Conservation (phyloP, 2,329 filamentous ascomycete species). For the Geosmithia flava region DNA sequence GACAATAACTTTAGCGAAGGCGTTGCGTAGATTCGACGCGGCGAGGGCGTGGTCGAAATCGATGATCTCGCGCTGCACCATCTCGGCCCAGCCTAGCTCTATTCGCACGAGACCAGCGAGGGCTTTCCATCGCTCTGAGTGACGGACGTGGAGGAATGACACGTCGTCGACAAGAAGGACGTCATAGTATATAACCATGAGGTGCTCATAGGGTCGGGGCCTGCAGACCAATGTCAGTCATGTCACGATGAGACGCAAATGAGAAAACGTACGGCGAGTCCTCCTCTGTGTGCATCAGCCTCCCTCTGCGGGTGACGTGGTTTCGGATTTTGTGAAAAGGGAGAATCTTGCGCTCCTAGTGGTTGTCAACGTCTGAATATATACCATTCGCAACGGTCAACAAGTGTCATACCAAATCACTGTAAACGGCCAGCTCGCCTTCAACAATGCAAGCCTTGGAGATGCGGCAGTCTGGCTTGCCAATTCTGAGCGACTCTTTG, state of each 20-base stretch:
- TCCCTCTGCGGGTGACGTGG: conserved; percentile 62
- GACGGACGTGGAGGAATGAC: conserved; percentile 35
- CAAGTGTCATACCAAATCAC: conserved; percentile 33
- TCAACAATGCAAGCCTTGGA: conserved; percentile 62
- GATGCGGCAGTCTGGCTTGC: conserved; percentile 43
- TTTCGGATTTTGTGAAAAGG: conserved; percentile 76
- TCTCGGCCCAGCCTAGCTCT: conserved; percentile 48
- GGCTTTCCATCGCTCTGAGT: conserved; percentile 47
- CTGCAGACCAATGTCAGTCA: conserved; percentile 14
- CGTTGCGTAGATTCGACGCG: conserved; percentile 40
- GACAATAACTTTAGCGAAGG: conserved; percentile 56
- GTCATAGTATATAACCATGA: conserved; percentile 53
- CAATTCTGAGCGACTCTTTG: conserved; percentile 50
- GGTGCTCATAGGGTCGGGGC: conserved; percentile 34
- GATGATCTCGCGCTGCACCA: conserved; percentile 55
- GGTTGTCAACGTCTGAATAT: conserved; percentile 6
- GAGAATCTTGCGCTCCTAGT: conserved; percentile 46
- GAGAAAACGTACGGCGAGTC: conserved; percentile 50
- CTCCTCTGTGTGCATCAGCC: conserved; percentile 50
- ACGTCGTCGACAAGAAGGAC: conserved; percentile 39
- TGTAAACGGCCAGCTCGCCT: conserved; percentile 73
- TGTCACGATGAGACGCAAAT: background rate
- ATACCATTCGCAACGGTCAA: background rate
- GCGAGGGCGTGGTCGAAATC: conserved; percentile 47
- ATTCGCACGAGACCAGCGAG: conserved; percentile 41